phyloP scores from a whole-genome alignment of 2,329 filamentous ascomycete genomes.

The Fusarium goolgardi region DNA sequence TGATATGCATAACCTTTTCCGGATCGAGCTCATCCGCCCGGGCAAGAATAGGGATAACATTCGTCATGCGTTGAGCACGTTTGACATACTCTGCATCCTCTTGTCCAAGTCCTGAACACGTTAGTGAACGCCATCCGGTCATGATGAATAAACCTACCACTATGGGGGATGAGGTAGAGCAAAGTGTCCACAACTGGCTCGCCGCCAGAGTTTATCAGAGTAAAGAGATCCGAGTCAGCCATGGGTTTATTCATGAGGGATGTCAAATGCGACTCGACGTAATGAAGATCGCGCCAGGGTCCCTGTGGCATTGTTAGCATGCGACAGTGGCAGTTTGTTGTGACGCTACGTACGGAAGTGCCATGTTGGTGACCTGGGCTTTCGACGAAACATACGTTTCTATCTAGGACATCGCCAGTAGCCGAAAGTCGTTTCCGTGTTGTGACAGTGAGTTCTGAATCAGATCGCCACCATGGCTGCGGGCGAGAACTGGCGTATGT shows the following conservation, averaged over 20 bases:
- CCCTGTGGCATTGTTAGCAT: constrained; percentile 62
- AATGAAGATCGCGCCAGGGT: constrained; percentile 72
- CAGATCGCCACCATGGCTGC: constrained; percentile 90
- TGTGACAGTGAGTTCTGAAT: constrained; percentile 71
- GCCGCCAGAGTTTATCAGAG: constrained; percentile 82
- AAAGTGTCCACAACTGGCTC: constrained; percentile 87
- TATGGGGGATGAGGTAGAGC: constrained; percentile 81
- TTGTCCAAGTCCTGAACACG: constrained; percentile 46
- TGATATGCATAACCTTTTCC: constrained; percentile 68
- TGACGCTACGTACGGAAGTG: constrained; percentile 60
- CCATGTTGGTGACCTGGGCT: constrained; percentile 73
- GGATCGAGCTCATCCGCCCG: constrained; percentile 76
- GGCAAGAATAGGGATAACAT: constrained; percentile 84
- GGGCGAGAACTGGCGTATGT: constrained; percentile 84
- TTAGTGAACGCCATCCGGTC: constrained; percentile 10
- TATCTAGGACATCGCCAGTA: constrained; percentile 82
- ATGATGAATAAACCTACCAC: constrained; percentile 57
- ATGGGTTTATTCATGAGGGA: constrained; percentile 62
- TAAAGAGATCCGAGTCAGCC: constrained; percentile 78
- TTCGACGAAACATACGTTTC: constrained; percentile 95
- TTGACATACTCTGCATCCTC: constrained; percentile 77
- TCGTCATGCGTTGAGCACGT: constrained; percentile 77
- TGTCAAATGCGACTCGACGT: constrained; percentile 69
- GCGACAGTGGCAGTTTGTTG: no score
- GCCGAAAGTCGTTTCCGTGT: constrained; percentile 71